phyloP scores from a whole-genome alignment of 805 yeast species.

The Saturnispora bothae region DNA sequence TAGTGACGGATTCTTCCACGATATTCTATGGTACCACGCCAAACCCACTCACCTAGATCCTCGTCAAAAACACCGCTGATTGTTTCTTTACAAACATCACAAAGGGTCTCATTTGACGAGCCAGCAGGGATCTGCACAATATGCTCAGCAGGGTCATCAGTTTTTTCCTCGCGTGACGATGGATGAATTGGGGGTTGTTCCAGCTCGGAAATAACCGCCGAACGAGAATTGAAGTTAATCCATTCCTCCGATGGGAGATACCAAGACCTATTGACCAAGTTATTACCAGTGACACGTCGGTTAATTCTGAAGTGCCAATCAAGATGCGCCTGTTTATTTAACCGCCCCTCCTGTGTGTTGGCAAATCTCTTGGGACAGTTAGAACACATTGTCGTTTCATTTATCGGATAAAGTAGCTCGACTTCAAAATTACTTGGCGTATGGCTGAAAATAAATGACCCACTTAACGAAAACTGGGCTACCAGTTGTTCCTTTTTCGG shows the following conservation, averaged over 20 bases:
- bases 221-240: conserved; percentile 25
- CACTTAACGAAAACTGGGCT: conserved; percentile 19
- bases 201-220: conserved; percentile 1
- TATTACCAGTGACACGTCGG: conserved; percentile 44
- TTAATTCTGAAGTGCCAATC: conserved; percentile 97
- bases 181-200: background rate
- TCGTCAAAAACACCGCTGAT: conserved; percentile 60
- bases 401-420: conserved; percentile 38
- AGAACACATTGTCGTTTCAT: conserved; percentile 70
- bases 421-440: conserved; percentile 26
- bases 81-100: conserved; percentile 64
- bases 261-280: conserved; percentile 72
- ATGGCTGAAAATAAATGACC: conserved; percentile 31
- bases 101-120: conserved; percentile 45
- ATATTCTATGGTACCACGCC: conserved; percentile 53
- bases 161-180: background rate
- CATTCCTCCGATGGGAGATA: conserved; percentile 64
- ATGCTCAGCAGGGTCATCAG: conserved; percentile 20
- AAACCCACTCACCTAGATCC: conserved; percentile 71
- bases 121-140: conserved; percentile 61
- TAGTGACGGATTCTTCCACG: conserved; percentile 47
- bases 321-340: conserved; percentile 53
- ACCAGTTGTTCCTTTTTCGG: conserved; percentile 16
- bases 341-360: conserved; percentile 44
- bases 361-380: conserved; percentile 84